These are phyloP conservation scores for Phoma herbarum DNA, from an alignment of 2,329 filamentous ascomycete genomes.

Conservation along the genomic window DNA sequence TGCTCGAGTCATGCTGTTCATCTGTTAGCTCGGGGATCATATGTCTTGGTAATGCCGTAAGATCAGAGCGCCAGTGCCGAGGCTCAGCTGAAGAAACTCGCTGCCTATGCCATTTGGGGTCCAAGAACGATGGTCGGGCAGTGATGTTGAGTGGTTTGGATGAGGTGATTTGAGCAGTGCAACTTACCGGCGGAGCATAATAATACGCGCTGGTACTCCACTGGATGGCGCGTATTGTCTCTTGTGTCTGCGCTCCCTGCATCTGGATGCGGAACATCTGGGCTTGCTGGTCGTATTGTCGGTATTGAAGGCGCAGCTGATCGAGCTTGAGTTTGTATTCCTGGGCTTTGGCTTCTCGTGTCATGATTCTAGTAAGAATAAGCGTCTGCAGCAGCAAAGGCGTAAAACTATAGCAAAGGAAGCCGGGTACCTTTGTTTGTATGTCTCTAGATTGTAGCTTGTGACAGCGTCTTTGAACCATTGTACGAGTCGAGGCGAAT, in stretches of 20 bases:
- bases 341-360: not conserved
- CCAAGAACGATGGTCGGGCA: not conserved
- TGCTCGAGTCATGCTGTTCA: constrained; percentile 22
- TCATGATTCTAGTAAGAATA: not conserved
- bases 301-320: not conserved
- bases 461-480: constrained; percentile 24
- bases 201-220: not conserved
- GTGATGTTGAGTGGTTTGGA: too few species aligned
- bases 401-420: not conserved
- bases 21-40: not conserved
- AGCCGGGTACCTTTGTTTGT: not conserved
- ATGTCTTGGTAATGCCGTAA: not conserved
- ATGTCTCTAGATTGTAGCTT: constrained; percentile 16
- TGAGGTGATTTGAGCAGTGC: not conserved
- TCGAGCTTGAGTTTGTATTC: constrained; percentile 1
- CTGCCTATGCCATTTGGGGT: too few species aligned
- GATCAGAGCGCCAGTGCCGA: not conserved
- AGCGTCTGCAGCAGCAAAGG: not conserved
- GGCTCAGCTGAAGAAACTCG: not conserved
- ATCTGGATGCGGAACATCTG: not conserved
- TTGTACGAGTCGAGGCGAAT: constrained; percentile 24
- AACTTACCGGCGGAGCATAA: constrained; percentile 1
- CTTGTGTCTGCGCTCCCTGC: not conserved
- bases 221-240: not conserved
- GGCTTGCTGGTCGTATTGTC: constrained; percentile 1